Evolutionary conservation across 2,329 filamentous ascomycete genomes (phyloP), one percentile per base, ranked within the genome.

Genomic region (Blumeria hordei): DNA sequence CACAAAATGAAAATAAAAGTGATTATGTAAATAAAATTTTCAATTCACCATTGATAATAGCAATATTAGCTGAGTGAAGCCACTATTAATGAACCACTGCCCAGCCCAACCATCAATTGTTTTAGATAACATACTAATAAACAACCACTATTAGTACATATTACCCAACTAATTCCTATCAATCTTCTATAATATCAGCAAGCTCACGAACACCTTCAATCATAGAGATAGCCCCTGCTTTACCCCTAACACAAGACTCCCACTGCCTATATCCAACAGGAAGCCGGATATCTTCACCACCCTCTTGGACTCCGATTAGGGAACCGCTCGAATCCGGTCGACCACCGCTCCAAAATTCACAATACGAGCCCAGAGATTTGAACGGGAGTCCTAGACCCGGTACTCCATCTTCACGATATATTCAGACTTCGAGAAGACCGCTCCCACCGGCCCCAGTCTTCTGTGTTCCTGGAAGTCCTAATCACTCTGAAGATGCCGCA

Each of bases 331-430:
- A 88, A 58, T 86, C 84, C 67, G 54, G 44, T 11, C 68, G 75
- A 33, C 76, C 85, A 54, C 83, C 85, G 8, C 81, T 86, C 2
- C 77, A 85, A 0, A 80, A 73, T 60, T 71, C 82, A 28, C 74
- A 80, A 3, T 96, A 92, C 67, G 92, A 96, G 67, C 86, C 88
- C 0, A 75, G 81, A 21, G 88, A 95, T 62, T 69, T 96, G 57
- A 90, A 96, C 63, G 92, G 92, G 52, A 88, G 79, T 58, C 88
- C 92, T 6, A 73, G 92, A 57, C 90, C 92, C 1, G 90, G 90
- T 5, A 95, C 90, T 0, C 88, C 90, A 1, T 88, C 88, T 0
- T 90, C 87, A 1, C 76, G 80, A 65, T 95, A 96, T 66, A 85
- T 88, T 18, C 85, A 88, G 3, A 93, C 87, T 64, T 86, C 88